Percentiles rank a stretch among this genome's conserved stretches.
Evolutionary conservation across 2,329 filamentous ascomycete species (phyloP).

Genomic region (Nectriaceae sp.): DNA sequence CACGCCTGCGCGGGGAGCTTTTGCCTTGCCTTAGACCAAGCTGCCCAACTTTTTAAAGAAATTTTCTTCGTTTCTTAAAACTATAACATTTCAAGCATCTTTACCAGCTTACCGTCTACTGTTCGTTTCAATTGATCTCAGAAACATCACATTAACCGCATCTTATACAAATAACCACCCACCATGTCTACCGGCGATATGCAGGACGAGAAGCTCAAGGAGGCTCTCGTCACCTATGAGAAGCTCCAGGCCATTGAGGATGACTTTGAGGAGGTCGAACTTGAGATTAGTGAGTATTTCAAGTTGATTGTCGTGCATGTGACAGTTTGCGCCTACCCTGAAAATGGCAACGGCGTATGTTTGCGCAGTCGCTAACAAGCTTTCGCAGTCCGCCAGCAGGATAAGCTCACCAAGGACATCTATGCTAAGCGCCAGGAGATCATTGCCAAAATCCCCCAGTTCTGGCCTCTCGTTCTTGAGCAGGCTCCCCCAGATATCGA

Average conservation of each 20-base stretch:
- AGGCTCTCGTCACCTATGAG: slow-evolving; percentile 62
- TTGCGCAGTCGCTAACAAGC: slow-evolving; percentile 18
- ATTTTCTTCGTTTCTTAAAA: neutral
- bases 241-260: slow-evolving; percentile 78
- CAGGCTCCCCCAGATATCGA: slow-evolving; percentile 84
- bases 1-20: slow-evolving; percentile 10
- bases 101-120: too few species aligned
- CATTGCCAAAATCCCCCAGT: slow-evolving; percentile 75
- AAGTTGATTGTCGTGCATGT: neutral
- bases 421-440: slow-evolving; percentile 76
- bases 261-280: slow-evolving; percentile 81
- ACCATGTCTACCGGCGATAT: slow-evolving; percentile 38
- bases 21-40: slow-evolving; percentile 8
- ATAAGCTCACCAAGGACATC: slow-evolving; percentile 66
- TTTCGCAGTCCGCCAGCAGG: slow-evolving; percentile 69
- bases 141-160: neutral
- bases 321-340: neutral
- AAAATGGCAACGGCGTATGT: slow-evolving; percentile 5
- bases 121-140: too few species aligned
- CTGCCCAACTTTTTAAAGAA: neutral
- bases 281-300: slow-evolving; percentile 71
- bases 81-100: too few species aligned
- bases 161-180: neutral
- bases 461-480: slow-evolving; percentile 95
- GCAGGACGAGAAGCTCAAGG: slow-evolving; percentile 34